Evolutionary conservation across 83 land plant genomes (phyloP).

Genomic region (Thuja plicata): DNA sequence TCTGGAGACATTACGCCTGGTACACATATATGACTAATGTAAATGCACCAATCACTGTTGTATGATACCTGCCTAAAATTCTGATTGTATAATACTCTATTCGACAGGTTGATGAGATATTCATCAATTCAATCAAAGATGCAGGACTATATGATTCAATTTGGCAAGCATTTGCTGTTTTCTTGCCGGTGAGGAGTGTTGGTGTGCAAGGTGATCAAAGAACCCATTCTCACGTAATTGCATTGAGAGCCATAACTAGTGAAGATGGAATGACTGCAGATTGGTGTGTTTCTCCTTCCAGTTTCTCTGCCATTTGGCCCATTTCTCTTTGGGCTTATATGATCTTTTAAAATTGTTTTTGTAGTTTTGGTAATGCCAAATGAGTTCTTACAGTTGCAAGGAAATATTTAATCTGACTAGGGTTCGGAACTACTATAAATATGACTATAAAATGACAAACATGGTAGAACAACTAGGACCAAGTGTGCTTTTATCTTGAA

Average conservation of each 20-base stretch:
- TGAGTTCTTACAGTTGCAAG: not conserved
- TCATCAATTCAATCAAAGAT: conserved; percentile 77
- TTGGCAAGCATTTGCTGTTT: conserved; percentile 99
- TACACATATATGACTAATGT: conserved; percentile 20
- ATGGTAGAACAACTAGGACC: not conserved
- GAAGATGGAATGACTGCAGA: conserved; percentile 99
- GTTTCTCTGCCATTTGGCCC: not conserved
- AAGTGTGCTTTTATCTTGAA: not conserved
- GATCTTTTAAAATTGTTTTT: not conserved
- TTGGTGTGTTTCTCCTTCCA: conserved; percentile 44
- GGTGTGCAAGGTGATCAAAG: conserved; percentile 98
- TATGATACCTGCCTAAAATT: not conserved
- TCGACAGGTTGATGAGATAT: conserved; percentile 89
- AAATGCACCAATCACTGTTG: not conserved
- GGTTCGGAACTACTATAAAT: not conserved
- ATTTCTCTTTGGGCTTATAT: not conserved
- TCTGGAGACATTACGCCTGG: conserved; percentile 87
- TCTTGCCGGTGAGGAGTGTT: conserved; percentile 72
- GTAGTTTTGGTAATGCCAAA: not conserved
- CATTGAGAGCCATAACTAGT: conserved; percentile 91
- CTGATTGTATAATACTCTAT: not conserved
- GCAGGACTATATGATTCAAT: conserved; percentile 91
- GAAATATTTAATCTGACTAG: too few relatives aligned
- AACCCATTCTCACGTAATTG: conserved; percentile 82
- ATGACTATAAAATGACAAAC: not conserved